A percentile compares a stretch with the other conserved stretches of the same genome.
Evolutionary conservation across 2,329 filamentous ascomycete species (phyloP).

Genomic region (Periconia sp.): DNA sequence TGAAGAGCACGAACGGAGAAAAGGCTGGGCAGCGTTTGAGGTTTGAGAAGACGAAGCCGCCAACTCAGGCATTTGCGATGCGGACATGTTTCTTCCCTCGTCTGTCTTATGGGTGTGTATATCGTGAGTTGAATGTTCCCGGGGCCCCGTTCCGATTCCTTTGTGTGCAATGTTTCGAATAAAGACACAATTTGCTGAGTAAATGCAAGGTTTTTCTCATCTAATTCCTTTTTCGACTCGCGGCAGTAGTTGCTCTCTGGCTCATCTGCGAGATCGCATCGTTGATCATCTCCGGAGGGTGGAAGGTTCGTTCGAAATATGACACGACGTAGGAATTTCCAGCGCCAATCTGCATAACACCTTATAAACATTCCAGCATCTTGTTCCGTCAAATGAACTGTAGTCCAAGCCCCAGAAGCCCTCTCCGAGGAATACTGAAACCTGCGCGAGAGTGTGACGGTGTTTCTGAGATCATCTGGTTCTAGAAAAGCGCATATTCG

Average conservation of each 20-base stretch:
- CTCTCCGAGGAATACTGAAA: conserved; percentile 15
- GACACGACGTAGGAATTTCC: conserved; percentile 5
- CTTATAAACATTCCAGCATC: conserved; percentile 9
- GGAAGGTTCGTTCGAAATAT: background rate
- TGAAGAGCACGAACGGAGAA: background rate
- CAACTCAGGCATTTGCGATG: conserved; percentile 8
- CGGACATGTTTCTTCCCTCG: background rate
- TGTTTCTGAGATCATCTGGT: conserved; percentile 15
- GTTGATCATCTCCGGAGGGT: background rate
- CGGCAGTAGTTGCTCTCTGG: conserved; percentile 6
- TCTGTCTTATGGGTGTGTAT: conserved; percentile 3
- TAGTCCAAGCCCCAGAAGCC: conserved; percentile 11
- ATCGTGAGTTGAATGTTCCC: conserved; percentile 10
- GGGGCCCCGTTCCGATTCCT: conserved; percentile 5
- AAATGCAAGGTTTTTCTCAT: conserved; percentile 11
- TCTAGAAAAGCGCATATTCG: conserved; percentile 14
- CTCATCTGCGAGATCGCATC: background rate
- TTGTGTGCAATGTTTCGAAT: conserved; percentile 9
- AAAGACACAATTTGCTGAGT: conserved; percentile 13
- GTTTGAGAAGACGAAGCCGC: conserved; percentile 6
- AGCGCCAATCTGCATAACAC: conserved; percentile 10
- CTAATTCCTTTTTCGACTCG: conserved; percentile 10
- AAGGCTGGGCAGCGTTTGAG: conserved; percentile 1
- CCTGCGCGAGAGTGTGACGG: conserved; percentile 7
- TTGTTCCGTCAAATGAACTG: conserved; percentile 6